Conservation (phyloP, 2,329 filamentous ascomycete genomes). For the Fusarium metavorans region DNA sequence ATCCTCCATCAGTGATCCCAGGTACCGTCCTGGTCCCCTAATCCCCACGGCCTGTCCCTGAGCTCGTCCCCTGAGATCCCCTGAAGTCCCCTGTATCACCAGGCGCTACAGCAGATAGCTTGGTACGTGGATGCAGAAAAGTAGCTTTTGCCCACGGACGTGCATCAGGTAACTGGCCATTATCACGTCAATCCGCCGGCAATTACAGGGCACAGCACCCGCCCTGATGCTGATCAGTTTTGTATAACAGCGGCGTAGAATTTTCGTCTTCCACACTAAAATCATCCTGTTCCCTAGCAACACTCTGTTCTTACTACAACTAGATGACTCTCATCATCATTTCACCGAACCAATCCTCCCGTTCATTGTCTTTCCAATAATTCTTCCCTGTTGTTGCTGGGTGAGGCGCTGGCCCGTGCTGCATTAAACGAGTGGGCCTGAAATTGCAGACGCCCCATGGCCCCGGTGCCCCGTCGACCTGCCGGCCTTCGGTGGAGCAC, state of each 20-base stretch:
- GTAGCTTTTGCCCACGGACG: constrained; percentile 5
- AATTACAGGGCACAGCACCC: constrained; percentile 26
- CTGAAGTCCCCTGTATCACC: constrained; percentile 12
- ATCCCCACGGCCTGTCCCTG: neutral
- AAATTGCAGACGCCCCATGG: constrained; percentile 45
- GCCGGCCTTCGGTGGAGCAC: constrained; percentile 34
- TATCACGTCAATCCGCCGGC: constrained; percentile 30
- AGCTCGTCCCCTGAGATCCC: constrained; percentile 7
- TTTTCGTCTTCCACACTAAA: neutral
- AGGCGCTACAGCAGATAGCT: constrained; percentile 19
- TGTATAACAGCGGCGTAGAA: neutral
- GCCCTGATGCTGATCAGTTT: neutral
- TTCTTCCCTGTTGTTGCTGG: constrained; percentile 42
- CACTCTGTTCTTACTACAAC: constrained; percentile 2
- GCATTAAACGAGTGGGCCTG: constrained; percentile 49
- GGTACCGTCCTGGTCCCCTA: neutral
- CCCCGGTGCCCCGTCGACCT: constrained; percentile 36
- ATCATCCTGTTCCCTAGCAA: constrained; percentile 22
- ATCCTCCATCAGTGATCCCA: neutral
- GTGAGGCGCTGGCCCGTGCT: constrained; percentile 46
- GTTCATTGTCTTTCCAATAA: neutral
- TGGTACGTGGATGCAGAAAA: neutral
- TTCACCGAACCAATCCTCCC: constrained; percentile 6
- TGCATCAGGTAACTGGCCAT: constrained; percentile 25
- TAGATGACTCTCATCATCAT: constrained; percentile 8